These are phyloP conservation scores for Pyrus hybrid DNA, from an alignment of 331 rosid species.

Conservation along the genomic window DNA sequence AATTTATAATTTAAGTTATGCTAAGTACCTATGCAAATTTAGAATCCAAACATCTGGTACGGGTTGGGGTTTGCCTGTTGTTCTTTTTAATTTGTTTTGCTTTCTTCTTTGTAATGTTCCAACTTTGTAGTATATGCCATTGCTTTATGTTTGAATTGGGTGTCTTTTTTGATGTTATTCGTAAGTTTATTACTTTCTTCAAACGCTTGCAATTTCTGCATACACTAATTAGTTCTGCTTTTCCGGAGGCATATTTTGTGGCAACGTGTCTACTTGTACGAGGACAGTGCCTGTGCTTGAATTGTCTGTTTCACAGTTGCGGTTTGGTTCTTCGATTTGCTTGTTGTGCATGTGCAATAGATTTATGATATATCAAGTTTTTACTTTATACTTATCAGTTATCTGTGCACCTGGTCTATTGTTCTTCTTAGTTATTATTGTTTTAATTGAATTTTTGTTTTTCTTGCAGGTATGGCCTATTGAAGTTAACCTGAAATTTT, in stretches of 20 bases:
- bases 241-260: background rate
- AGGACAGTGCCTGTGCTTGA: background rate
- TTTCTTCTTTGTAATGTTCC: background rate
- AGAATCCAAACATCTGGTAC: background rate
- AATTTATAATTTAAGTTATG: too few relatives aligned
- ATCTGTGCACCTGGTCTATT: background rate
- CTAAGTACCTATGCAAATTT: background rate
- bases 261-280: background rate
- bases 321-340: background rate
- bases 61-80: background rate
- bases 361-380: background rate
- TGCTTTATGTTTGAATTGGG: background rate
- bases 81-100: background rate
- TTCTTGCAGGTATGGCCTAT: slow-evolving; percentile 87
- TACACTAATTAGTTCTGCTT: background rate
- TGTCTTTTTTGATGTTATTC: background rate
- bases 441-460: background rate
- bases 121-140: background rate
- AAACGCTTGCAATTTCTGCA: background rate
- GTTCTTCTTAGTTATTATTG: background rate
- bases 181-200: background rate
- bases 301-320: background rate
- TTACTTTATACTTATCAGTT: too few relatives aligned
- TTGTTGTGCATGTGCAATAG: background rate
- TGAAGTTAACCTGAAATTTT: slow-evolving; percentile 50